phyloP scores from a whole-genome alignment of 164 flowering plant species.

The Annona squamosa region DNA sequence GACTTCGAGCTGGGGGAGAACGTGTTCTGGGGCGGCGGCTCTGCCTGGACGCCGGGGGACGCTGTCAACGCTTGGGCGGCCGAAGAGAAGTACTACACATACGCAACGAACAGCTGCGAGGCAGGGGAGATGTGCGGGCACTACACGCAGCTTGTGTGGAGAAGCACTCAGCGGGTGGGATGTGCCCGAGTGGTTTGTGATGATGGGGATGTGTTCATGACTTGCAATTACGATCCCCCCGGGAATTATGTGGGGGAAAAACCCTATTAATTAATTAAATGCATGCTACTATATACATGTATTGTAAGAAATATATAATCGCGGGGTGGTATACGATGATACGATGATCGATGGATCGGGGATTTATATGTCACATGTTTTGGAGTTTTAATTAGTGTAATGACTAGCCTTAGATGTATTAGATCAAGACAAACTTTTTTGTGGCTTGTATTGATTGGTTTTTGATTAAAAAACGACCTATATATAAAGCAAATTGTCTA shows the following conservation, averaged over 20 bases:
- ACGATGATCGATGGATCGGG: no score
- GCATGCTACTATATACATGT: no score
- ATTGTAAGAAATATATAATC: no score
- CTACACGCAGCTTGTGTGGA: conserved; percentile 93
- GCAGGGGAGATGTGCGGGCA: conserved; percentile 67
- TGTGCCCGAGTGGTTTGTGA: conserved; percentile 76
- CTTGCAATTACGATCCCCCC: conserved; percentile 76
- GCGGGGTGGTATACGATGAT: no score
- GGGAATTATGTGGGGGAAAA: conserved; percentile 69
- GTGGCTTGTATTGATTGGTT: no score
- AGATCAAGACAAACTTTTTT: no score
- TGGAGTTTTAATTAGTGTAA: no score
- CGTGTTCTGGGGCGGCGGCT: conserved; percentile 79
- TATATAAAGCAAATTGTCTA: no score
- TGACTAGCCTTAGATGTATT: no score
- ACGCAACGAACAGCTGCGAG: conserved; percentile 46
- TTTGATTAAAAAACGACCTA: no score
- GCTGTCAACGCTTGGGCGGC: conserved; percentile 74
- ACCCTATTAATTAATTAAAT: conserved; percentile 27
- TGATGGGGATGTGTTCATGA: conserved; percentile 77
- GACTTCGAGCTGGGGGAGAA: conserved; percentile 78
- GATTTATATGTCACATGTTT: no score
- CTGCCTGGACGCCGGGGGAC: conserved; percentile 57
- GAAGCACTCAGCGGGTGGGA: conserved; percentile 51
- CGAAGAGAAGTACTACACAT: conserved; percentile 68